phyloP scores from a whole-genome alignment of 768 basidiomycete genomes.

The Mycena floridula region DNA sequence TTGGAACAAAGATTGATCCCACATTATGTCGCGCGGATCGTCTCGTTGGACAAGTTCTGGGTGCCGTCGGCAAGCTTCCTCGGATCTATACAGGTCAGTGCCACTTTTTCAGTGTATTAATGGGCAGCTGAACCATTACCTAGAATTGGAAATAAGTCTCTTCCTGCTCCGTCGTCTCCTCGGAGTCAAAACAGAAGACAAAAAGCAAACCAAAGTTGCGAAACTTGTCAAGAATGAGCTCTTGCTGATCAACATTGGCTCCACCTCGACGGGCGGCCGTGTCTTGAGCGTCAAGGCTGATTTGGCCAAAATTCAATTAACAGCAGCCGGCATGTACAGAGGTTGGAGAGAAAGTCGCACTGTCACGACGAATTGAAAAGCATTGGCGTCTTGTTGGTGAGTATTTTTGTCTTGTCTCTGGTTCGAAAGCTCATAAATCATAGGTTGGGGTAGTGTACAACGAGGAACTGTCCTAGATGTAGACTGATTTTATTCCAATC shows the following conservation, averaged over 20 bases:
- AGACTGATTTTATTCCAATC: no score
- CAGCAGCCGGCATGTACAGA: slow-evolving; percentile 95
- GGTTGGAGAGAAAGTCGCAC: slow-evolving; percentile 94
- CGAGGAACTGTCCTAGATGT: slow-evolving; percentile 79
- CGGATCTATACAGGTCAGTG: slow-evolving; percentile 80
- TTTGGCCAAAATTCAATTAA: slow-evolving; percentile 89
- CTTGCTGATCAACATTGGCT: slow-evolving; percentile 95
- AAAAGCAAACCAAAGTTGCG: slow-evolving; percentile 94
- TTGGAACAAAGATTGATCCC: slow-evolving; percentile 94
- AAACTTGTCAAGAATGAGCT: slow-evolving; percentile 91
- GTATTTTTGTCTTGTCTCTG: slow-evolving; percentile 38
- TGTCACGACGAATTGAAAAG: slow-evolving; percentile 93
- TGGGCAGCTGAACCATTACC: neutral
- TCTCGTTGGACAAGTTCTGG: slow-evolving; percentile 93
- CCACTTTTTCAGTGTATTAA: neutral
- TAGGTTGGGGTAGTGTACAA: slow-evolving; percentile 78
- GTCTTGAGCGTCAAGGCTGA: slow-evolving; percentile 93
- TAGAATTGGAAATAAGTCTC: slow-evolving; percentile 87
- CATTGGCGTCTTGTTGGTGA: slow-evolving; percentile 97
- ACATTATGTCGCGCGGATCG: slow-evolving; percentile 96
- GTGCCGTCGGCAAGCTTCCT: slow-evolving; percentile 90
- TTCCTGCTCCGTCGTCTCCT: slow-evolving; percentile 93
- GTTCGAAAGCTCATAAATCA: no score
- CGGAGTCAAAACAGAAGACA: slow-evolving; percentile 99
- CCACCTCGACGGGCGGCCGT: slow-evolving; percentile 93